Base-by-base conservation (phyloP, 225 moss, liverwort and hornwort genomes). In the Bryum argenteum region DNA sequence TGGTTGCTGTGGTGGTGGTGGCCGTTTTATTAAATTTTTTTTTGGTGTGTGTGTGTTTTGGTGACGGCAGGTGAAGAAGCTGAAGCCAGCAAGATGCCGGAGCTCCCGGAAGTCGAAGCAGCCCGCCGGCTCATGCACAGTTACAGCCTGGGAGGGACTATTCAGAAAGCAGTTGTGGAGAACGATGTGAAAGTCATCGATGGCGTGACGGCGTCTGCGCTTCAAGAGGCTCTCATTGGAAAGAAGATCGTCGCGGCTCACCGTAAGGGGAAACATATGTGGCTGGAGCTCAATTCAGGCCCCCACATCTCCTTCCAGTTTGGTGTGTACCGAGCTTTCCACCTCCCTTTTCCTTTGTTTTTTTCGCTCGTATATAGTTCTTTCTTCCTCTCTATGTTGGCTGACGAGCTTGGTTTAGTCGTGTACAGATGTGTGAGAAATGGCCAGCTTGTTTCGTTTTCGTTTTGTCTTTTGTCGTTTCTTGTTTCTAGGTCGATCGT, bases 91-190 rank as follows among this genome's bases (percentile, higher is more conserved):
- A n/a, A 75, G 84, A 91, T 91, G 91, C 91, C 91, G 67, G 91
- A 91, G 83, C 83, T 91, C 33, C 89, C 91, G 41, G 91, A 91
- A 64, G 84, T 91, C 19, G 91, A 91, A 73, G 91, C 91, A 10
- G 78, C 89, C 48, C 75, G 82, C 42, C 80, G 87, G 79, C 67
- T 81, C 45, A 78, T 91, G 61, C 77, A 84, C 28, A 83, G 80
- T 56, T 85, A 91, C 72, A 85, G 89, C 74, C 70, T 89, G 24
- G 91, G 91, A 11, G 81, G 66, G 21, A 58, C 64, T 5, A 86
- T 91, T 42, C 42, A 75, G 52, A 79, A 69, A 54, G 85, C 83
- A 23, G 43, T 58, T 42, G 84, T 88, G 63, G 82, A 78, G 8
- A 83, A 77, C 47, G 91, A 91, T 51, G 10, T 10, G 16, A 88